These are phyloP conservation scores for Diophrys appendiculata DNA, from an alignment of 73 alveolate species.

Conservation along the genomic window DNA sequence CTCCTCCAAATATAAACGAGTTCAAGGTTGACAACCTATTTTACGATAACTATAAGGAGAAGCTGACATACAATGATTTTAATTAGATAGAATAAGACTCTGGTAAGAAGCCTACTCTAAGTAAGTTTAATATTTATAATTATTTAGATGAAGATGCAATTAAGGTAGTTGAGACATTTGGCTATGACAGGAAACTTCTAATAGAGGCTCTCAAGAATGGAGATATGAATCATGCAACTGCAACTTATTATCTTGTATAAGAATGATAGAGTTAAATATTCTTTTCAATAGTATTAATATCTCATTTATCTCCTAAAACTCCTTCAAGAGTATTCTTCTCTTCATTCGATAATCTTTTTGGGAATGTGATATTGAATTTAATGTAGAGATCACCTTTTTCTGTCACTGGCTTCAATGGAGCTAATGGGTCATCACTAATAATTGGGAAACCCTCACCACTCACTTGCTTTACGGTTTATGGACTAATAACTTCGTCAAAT, in stretches of 20 bases:
- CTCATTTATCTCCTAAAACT: background rate
- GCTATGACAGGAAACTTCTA: conserved; percentile 43
- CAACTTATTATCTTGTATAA: conserved; percentile 77
- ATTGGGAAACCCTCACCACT: conserved; percentile 95
- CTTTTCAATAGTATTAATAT: no score
- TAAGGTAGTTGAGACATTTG: conserved; percentile 37
- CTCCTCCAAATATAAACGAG: conserved; percentile 37
- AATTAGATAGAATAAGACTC: conserved; percentile 24
- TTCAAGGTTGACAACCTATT: conserved; percentile 42
- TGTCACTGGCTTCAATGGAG: background rate
- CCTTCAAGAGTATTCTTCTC: background rate
- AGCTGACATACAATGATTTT: conserved; percentile 39
- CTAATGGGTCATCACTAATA: conserved; percentile 12
- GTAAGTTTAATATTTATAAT: background rate
- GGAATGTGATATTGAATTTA: conserved; percentile 53
- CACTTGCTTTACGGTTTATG: conserved; percentile 75
- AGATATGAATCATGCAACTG: conserved; percentile 81
- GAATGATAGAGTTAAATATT: no score
- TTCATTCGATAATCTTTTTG: conserved; percentile 7
- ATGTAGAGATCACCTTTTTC: conserved; percentile 53
- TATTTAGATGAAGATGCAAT: conserved; percentile 56
- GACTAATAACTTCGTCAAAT: conserved; percentile 83
- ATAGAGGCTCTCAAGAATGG: conserved; percentile 66
- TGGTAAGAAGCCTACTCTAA: no score
- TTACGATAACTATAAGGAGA: conserved; percentile 19